Percentiles rank a stretch among this genome's conserved stretches.
Conservation (phyloP, 2,329 filamentous ascomycete genomes). For the Exophiala alcalophila region DNA sequence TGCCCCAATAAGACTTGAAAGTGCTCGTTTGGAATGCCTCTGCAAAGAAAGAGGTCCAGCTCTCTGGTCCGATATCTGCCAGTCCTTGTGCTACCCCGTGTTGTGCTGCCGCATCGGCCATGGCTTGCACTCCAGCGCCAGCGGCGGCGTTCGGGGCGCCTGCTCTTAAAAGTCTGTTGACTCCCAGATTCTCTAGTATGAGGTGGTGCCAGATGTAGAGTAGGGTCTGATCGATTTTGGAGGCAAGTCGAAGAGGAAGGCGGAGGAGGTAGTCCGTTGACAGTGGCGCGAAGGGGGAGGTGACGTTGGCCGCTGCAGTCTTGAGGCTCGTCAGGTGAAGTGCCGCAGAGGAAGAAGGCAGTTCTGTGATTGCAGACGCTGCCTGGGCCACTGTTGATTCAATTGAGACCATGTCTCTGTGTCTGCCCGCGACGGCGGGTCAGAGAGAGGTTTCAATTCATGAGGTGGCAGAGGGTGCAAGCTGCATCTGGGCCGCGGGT, state of each 20-base stretch:
- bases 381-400: slow-evolving; percentile 21
- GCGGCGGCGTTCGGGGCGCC: slow-evolving; percentile 31
- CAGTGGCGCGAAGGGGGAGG: slow-evolving; percentile 31
- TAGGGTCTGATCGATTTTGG: slow-evolving; percentile 37
- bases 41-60: slow-evolving; percentile 39
- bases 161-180: slow-evolving; percentile 33
- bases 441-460: slow-evolving; percentile 13
- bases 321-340: slow-evolving; percentile 16
- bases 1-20: slow-evolving; percentile 70
- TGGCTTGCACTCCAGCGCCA: slow-evolving; percentile 43
- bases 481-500: too few relatives aligned
- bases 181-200: slow-evolving; percentile 29
- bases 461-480: slow-evolving; percentile 3
- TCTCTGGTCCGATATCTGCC: slow-evolving; percentile 35
- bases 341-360: slow-evolving; percentile 10
- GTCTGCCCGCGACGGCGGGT: slow-evolving; percentile 21
- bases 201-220: slow-evolving; percentile 38
- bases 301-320: slow-evolving; percentile 17
- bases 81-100: slow-evolving; percentile 36
- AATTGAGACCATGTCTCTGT: slow-evolving; percentile 23
- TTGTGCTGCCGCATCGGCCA: slow-evolving; percentile 38
- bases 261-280: slow-evolving; percentile 36
- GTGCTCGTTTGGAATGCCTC: slow-evolving; percentile 46
- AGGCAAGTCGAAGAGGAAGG: slow-evolving; percentile 39
- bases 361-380: slow-evolving; percentile 8